Conservation (phyloP, 345 rosid species). For the Passiflora organensis region DNA sequence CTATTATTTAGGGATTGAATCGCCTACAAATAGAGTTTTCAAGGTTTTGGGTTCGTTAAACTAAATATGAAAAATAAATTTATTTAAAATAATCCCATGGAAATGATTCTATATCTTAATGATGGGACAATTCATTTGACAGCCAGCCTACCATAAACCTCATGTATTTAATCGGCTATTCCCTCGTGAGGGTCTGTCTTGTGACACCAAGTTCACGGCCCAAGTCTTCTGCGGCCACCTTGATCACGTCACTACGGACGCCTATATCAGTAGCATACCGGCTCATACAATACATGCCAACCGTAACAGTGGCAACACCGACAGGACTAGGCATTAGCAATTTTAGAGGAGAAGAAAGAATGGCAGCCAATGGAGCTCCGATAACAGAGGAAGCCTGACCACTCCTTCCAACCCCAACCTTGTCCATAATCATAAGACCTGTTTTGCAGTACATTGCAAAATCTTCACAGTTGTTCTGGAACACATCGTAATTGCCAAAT, state of each 20-base stretch:
- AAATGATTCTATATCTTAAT: too few species aligned
- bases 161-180: constrained; percentile 27
- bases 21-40: too few species aligned
- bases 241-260: constrained; percentile 74
- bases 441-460: constrained; percentile 92
- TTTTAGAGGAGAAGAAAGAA: constrained; percentile 74
- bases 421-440: constrained; percentile 71
- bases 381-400: constrained; percentile 88
- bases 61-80: too few species aligned
- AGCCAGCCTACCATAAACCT: constrained; percentile 27
- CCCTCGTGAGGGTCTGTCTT: constrained; percentile 36
- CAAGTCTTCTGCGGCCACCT: constrained; percentile 87
- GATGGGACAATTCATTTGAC: constrained; percentile 24
- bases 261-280: constrained; percentile 90
- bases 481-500: constrained; percentile 82
- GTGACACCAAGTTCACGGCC: constrained; percentile 53
- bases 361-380: constrained; percentile 90
- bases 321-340: constrained; percentile 87
- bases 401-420: constrained; percentile 72
- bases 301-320: constrained; percentile 87
- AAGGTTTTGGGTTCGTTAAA: too few species aligned
- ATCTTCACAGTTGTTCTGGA: constrained; percentile 92
- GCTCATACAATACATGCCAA: constrained; percentile 95
- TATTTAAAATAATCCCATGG: too few species aligned
- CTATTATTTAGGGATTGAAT: too few species aligned